Percentiles rank a stretch among this genome's conserved stretches.
Conservation (phyloP, 441 rosid species). For the Gossypium trilobum region DNA sequence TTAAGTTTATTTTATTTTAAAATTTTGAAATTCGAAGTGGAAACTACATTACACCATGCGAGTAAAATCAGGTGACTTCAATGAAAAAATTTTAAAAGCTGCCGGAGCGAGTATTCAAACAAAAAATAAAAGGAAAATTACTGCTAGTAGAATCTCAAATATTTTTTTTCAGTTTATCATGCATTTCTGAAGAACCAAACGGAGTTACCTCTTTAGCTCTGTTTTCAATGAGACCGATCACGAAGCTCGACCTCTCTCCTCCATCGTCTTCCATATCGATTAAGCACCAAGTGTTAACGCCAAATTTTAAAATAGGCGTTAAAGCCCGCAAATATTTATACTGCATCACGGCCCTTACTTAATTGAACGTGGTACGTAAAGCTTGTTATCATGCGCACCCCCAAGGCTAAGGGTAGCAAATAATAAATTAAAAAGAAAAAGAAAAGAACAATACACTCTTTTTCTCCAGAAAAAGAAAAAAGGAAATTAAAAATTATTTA, state of each 20-base stretch:
- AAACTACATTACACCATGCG: background rate
- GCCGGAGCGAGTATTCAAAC: background rate
- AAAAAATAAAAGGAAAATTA: background rate
- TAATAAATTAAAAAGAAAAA: background rate
- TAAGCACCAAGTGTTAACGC: background rate
- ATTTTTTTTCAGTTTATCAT: background rate
- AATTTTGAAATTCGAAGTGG: background rate
- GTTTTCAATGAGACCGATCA: conserved; percentile 77
- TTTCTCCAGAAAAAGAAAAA: background rate
- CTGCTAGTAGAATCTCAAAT: background rate
- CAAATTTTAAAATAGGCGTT: conserved; percentile 15
- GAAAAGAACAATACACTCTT: background rate
- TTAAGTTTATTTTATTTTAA: background rate
- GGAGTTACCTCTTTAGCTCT: conserved; percentile 87
- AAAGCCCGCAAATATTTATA: conserved; percentile 10
- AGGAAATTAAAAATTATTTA: background rate
- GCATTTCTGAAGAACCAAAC: conserved; percentile 22
- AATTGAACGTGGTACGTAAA: background rate
- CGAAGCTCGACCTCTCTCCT: conserved; percentile 78
- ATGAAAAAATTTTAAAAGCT: background rate
- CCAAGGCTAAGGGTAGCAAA: background rate
- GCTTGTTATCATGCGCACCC: conserved; percentile 12
- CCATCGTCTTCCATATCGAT: conserved; percentile 77
- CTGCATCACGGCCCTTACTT: background rate
- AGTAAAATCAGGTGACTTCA: background rate